Conservation (phyloP, 768 basidiomycete genomes). For the Pholiota microspora region DNA sequence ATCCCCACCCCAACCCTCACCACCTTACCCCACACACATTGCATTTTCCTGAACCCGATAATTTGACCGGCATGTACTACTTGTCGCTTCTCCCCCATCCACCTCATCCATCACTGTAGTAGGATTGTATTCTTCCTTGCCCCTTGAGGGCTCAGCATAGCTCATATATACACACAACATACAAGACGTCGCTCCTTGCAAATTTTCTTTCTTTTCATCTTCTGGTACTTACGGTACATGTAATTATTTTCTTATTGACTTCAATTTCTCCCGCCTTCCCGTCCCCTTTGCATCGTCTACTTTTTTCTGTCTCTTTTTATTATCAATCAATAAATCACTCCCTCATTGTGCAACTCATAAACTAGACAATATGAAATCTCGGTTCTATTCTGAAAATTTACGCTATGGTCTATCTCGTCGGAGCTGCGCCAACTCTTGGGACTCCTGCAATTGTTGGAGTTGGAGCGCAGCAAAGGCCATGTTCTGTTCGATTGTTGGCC, state of each 20-base stretch:
- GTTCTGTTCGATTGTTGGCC: conserved; percentile 78
- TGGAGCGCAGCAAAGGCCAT: conserved; percentile 78
- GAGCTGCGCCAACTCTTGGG: neutral
- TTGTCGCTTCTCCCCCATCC: neutral
- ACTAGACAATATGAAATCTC: conserved; percentile 3
- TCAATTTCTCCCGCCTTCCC: conserved; percentile 12
- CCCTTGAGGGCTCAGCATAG: neutral
- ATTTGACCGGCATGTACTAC: conserved; percentile 8
- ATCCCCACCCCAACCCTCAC: too few species aligned
- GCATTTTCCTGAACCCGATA: neutral
- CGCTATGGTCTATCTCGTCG: conserved; percentile 4
- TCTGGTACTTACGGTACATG: conserved; percentile 8
- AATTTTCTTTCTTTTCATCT: neutral
- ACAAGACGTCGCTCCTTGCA: conserved; percentile 6
- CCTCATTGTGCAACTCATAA: conserved; percentile 11
- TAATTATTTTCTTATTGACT: conserved; percentile 20
- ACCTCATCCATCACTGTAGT: neutral
- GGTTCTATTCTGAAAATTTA: neutral
- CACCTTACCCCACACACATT: neutral
- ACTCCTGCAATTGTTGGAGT: conserved; percentile 49
- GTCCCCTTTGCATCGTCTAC: conserved; percentile 7
- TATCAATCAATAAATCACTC: conserved; percentile 13
- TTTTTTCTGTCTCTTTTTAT: neutral
- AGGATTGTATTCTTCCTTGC: neutral
- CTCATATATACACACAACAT: conserved; percentile 1